These are phyloP conservation scores for Dendrostoma leiphaemia DNA, from an alignment of 2,329 filamentous ascomycete genomes.

Conservation along the genomic window DNA sequence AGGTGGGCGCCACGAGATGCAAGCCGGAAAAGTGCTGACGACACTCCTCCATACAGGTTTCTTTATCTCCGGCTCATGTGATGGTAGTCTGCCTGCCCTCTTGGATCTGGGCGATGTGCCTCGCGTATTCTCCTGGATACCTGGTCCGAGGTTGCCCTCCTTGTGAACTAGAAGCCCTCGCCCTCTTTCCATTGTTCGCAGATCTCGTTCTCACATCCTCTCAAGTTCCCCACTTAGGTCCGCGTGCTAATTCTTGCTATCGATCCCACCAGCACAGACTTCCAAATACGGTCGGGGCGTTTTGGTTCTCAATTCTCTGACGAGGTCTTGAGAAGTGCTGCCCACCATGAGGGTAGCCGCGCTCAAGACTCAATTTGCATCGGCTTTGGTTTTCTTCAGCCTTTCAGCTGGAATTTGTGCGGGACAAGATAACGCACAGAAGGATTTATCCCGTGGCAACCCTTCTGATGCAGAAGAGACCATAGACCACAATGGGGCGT, in stretches of 20 bases:
- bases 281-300: too few relatives aligned
- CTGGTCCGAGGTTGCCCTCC: background rate
- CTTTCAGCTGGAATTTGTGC: background rate
- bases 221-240: background rate
- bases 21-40: background rate
- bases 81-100: background rate
- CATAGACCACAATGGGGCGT: background rate
- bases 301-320: background rate
- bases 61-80: background rate
- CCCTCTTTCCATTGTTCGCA: background rate
- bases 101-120: too few relatives aligned
- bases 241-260: background rate
- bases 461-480: background rate
- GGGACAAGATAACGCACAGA: background rate
- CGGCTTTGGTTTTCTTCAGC: background rate
- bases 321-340: background rate
- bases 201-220: background rate
- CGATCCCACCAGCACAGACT: background rate
- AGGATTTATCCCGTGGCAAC: background rate
- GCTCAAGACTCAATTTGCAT: background rate
- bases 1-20: background rate
- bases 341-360: background rate
- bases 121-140: background rate
- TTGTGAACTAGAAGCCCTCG: background rate
- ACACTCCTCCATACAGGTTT: background rate